Percentiles rank a stretch among this genome's conserved stretches.
Evolutionary conservation across 345 rosid genomes (phyloP).

Genomic region (Combretum micranthum): DNA sequence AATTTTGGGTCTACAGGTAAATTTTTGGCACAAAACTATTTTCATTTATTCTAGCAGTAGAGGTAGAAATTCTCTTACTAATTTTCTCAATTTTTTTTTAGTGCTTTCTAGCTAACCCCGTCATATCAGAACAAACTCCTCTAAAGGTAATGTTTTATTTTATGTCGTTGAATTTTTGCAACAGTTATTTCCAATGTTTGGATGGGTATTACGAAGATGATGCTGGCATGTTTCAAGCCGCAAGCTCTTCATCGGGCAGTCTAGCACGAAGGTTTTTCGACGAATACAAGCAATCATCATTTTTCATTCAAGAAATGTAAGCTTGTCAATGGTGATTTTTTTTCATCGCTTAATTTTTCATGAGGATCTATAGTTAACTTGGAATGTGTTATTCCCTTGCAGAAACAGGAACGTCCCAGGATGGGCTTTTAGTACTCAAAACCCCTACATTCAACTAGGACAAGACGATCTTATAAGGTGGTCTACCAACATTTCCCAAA

Average conservation of each 20-base stretch:
- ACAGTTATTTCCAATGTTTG: slow-evolving; percentile 38
- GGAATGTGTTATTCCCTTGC: not conserved
- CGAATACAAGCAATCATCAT: slow-evolving; percentile 30
- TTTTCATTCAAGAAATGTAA: slow-evolving; percentile 34
- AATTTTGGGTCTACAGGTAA: too few relatives aligned
- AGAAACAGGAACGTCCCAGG: slow-evolving; percentile 48
- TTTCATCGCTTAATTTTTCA: too few relatives aligned
- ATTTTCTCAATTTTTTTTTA: too few relatives aligned
- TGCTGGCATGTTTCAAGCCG: slow-evolving; percentile 17
- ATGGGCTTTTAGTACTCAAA: slow-evolving; percentile 43
- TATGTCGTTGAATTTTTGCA: not conserved
- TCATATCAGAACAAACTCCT: too few relatives aligned
- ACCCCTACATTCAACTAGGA: slow-evolving; percentile 44
- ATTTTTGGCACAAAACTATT: too few relatives aligned
- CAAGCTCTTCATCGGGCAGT: slow-evolving; percentile 35
- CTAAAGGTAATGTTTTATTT: not conserved
- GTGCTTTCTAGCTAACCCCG: too few relatives aligned
- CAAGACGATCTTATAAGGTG: slow-evolving; percentile 33
- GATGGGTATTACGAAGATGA: slow-evolving; percentile 53
- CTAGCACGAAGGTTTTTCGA: slow-evolving; percentile 36
- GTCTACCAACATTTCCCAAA: slow-evolving; percentile 37
- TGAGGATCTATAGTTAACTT: too few relatives aligned
- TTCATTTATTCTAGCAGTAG: too few relatives aligned
- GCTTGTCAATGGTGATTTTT: not conserved
- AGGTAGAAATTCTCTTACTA: too few relatives aligned